Evolutionary conservation across 768 basidiomycete genomes (phyloP).

Genomic region (Xerocomellus amylosporus): DNA sequence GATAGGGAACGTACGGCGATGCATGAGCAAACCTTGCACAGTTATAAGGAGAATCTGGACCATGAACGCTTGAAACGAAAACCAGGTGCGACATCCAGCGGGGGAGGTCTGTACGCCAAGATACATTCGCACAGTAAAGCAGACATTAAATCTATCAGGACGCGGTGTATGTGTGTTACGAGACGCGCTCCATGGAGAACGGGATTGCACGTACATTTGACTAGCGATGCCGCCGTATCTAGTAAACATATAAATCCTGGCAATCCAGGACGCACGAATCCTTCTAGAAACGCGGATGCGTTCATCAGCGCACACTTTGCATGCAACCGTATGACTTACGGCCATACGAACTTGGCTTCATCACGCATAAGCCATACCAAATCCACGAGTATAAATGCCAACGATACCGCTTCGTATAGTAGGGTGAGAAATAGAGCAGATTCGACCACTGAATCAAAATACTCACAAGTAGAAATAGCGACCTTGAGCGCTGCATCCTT

Average conservation of each 20-base stretch:
- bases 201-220: constrained; percentile 16
- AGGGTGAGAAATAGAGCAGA: background rate
- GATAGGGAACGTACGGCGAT: constrained; percentile 13
- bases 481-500: constrained; percentile 3
- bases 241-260: constrained; percentile 8
- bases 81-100: constrained; percentile 17
- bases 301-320: background rate
- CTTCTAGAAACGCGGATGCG: constrained; percentile 1
- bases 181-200: background rate
- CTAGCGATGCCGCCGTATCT: constrained; percentile 17
- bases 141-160: constrained; percentile 19
- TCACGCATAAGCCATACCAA: constrained; percentile 10
- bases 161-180: background rate
- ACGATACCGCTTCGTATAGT: background rate
- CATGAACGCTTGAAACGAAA: constrained; percentile 10
- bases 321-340: constrained; percentile 11
- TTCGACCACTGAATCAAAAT: background rate
- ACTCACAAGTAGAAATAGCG: constrained; percentile 16
- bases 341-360: constrained; percentile 19
- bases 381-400: constrained; percentile 19
- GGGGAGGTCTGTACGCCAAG: constrained; percentile 3
- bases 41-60: constrained; percentile 15
- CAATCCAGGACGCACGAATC: constrained; percentile 2
- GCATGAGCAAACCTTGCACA: constrained; percentile 16
- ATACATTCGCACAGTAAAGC: constrained; percentile 21